A percentile compares a stretch with the other conserved stretches of the same genome.
phyloP scores from a whole-genome alignment of 2,329 filamentous ascomycete species.

The Didymella keratinophila region DNA sequence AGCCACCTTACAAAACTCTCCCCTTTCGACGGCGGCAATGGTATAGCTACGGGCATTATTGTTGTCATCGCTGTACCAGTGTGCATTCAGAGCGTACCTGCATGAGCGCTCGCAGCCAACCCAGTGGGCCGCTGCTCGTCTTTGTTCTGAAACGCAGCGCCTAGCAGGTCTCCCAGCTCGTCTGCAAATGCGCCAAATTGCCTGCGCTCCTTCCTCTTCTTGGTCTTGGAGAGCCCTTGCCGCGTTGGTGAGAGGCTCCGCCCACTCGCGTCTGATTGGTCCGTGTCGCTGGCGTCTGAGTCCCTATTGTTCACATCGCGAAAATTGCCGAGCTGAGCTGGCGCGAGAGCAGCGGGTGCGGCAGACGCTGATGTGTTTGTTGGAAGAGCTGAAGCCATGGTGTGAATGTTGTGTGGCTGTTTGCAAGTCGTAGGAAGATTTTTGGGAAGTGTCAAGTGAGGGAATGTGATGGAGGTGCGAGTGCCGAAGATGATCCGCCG shows the following conservation, averaged over 20 bases:
- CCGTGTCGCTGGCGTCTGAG: conserved; percentile 32
- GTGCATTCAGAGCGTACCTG: conserved; percentile 21
- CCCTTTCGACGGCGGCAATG: neutral
- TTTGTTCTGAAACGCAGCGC: conserved; percentile 26
- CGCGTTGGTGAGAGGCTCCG: conserved; percentile 29
- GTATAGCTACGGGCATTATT: neutral
- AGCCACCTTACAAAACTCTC: neutral
- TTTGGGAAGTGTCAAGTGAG: conserved; percentile 12
- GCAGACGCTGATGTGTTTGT: conserved; percentile 3
- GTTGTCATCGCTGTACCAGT: conserved; percentile 7
- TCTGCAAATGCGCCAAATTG: conserved; percentile 33
- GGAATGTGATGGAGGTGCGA: conserved; percentile 22
- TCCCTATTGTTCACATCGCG: conserved; percentile 23
- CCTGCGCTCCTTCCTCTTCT: conserved; percentile 32
- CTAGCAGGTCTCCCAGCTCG: conserved; percentile 29
- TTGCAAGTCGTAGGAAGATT: conserved; percentile 9
- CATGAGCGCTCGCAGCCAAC: conserved; percentile 5
- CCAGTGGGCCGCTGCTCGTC: conserved; percentile 5
- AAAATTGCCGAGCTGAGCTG: conserved; percentile 21
- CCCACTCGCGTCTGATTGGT: conserved; percentile 36
- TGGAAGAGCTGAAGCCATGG: conserved; percentile 21
- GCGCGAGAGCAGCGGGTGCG: neutral
- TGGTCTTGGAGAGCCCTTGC: conserved; percentile 23
- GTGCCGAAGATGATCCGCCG: conserved; percentile 28
- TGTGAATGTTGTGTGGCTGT: conserved; percentile 11